A percentile compares a stretch with the other conserved stretches of the same genome.
These are phyloP conservation scores for Phytopythium cucurbitacearum DNA, from an alignment of 352 stramenopile genomes.

Conservation along the genomic window DNA sequence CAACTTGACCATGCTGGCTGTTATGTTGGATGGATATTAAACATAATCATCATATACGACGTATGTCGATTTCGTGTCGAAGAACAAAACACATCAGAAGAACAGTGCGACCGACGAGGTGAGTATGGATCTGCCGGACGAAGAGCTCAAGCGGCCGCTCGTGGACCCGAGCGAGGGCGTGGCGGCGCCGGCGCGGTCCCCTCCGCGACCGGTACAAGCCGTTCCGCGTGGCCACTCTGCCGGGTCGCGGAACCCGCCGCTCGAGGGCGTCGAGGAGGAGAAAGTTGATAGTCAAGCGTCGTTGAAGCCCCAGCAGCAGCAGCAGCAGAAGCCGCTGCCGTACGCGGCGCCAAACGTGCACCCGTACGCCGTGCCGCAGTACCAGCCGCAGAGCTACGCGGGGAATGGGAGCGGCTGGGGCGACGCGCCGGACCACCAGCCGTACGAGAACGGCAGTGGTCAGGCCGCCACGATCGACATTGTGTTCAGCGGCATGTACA, in stretches of 20 bases:
- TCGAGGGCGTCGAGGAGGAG: slow-evolving; percentile 51
- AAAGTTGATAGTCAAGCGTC: slow-evolving; percentile 31
- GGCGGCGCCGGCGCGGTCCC: slow-evolving; percentile 2
- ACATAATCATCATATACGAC: too few species aligned
- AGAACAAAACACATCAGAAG: too few species aligned
- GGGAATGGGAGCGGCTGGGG: slow-evolving; percentile 39
- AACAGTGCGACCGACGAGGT: background rate
- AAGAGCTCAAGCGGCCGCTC: slow-evolving; percentile 75
- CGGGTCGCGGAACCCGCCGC: slow-evolving; percentile 9
- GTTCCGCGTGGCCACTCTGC: slow-evolving; percentile 1
- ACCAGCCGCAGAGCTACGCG: slow-evolving; percentile 58
- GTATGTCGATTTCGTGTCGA: too few species aligned
- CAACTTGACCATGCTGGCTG: too few species aligned
- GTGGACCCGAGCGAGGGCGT: slow-evolving; percentile 23
- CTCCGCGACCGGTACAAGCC: background rate
- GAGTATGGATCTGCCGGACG: slow-evolving; percentile 63
- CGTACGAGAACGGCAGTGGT: slow-evolving; percentile 36
- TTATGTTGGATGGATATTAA: too few species aligned
- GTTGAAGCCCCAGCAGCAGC: slow-evolving; percentile 4
- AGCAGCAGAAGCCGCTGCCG: slow-evolving; percentile 35
- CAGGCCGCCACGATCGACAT: slow-evolving; percentile 66
- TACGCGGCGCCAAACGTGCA: slow-evolving; percentile 76
- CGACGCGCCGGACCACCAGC: slow-evolving; percentile 20
- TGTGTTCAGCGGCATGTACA: slow-evolving; percentile 85
- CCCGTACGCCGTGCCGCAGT: slow-evolving; percentile 77